Conservation (phyloP, 495 filamentous ascomycete species). For the Trichoderma gamsii region DNA sequence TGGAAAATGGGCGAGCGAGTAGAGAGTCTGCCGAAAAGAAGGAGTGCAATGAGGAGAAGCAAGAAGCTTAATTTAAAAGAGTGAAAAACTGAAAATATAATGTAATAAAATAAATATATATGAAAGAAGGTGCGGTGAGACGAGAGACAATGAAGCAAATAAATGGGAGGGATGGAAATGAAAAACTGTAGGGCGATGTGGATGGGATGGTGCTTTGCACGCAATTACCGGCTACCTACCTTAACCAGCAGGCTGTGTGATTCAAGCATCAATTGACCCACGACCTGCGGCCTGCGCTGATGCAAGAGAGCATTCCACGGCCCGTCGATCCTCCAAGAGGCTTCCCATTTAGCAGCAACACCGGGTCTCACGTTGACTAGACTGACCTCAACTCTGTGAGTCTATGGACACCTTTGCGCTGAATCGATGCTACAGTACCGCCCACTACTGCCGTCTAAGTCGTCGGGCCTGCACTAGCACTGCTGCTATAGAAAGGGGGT, state of each 20-base stretch:
- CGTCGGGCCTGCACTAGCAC: not conserved
- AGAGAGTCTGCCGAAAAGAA: not conserved
- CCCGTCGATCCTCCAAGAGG: constrained; percentile 2
- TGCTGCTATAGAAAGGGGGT: not conserved
- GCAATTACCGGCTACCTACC: not conserved
- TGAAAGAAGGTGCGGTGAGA: not conserved
- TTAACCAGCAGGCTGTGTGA: too few species aligned
- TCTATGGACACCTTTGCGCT: too few species aligned
- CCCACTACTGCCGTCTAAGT: not conserved
- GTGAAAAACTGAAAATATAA: not conserved
- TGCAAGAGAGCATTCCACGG: not conserved
- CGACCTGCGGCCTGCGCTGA: not conserved
- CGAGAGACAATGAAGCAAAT: not conserved
- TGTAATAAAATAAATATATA: too few species aligned
- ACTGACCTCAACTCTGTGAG: too few species aligned
- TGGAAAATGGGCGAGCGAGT: not conserved
- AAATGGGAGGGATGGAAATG: not conserved
- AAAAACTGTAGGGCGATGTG: not conserved
- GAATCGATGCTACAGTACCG: not conserved
- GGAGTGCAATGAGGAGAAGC: not conserved
- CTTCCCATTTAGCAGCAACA: not conserved
- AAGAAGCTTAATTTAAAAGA: not conserved
- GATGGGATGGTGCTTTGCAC: not conserved
- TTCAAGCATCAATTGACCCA: not conserved
- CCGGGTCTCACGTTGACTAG: not conserved